phyloP scores from a whole-genome alignment of 495 filamentous ascomycete genomes.

The Parmelia sp. region DNA sequence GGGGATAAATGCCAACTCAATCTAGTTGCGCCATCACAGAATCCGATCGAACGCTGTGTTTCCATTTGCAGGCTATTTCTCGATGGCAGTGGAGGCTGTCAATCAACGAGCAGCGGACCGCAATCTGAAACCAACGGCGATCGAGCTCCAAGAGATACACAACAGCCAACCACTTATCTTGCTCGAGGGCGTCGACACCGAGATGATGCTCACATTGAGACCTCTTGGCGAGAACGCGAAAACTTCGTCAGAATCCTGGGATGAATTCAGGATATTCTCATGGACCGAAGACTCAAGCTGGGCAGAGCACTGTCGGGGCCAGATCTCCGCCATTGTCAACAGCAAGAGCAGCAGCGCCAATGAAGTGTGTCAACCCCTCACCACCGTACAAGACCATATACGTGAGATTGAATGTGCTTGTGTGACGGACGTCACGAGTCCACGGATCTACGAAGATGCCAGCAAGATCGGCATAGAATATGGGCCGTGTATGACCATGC shows the following conservation, averaged over 20 bases:
- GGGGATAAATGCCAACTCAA: too few relatives aligned
- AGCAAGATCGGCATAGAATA: background rate
- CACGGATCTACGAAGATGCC: conserved; percentile 5
- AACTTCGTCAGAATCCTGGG: conserved; percentile 35
- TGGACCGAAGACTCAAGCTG: conserved; percentile 33
- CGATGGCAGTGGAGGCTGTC: conserved; percentile 16
- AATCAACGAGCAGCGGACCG: conserved; percentile 6
- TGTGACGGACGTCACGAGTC: background rate
- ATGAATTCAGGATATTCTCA: conserved; percentile 36
- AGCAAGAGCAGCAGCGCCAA: background rate
- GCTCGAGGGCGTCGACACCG: conserved; percentile 34
- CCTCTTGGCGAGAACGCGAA: conserved; percentile 36
- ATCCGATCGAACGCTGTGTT: background rate
- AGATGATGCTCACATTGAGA: conserved; percentile 38
- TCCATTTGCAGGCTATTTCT: conserved; percentile 6
- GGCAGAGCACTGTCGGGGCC: conserved; percentile 36
- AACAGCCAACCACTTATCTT: conserved; percentile 39
- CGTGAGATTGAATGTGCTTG: background rate
- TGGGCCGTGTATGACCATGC: conserved; percentile 7
- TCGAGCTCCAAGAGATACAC: conserved; percentile 38
- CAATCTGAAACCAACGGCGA: conserved; percentile 1
- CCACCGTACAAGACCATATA: background rate
- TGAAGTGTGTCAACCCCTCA: background rate
- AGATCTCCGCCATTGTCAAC: conserved; percentile 9
- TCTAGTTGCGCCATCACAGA: background rate